Evolutionary conservation across 1,284 basidiomycete species (phyloP), one percentile per base, ranked within the genome.

Genomic region (Waitea zeae): DNA sequence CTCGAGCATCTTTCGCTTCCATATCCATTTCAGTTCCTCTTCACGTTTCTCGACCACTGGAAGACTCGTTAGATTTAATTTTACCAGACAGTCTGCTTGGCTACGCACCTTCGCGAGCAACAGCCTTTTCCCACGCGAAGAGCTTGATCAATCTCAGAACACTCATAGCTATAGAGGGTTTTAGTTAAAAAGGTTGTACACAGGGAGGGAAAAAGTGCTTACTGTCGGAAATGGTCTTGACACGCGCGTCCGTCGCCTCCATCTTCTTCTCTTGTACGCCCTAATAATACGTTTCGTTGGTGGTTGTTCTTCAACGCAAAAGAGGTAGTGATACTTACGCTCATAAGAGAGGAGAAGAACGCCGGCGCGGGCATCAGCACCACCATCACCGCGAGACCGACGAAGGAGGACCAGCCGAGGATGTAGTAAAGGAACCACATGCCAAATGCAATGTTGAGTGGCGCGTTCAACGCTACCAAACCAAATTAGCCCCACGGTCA

Each of bases 91-190:
- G n/a, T n/a, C n/a, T n/a, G n/a, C n/a, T n/a, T n/a, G n/a, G n/a
- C n/a, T n/a, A n/a, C n/a, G n/a, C n/a, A n/a, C n/a, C n/a, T n/a
- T n/a, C n/a, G n/a, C n/a, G n/a, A n/a, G n/a, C n/a, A n/a, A n/a
- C n/a, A n/a, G n/a, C n/a, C n/a, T n/a, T n/a, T n/a, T 71, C 67
- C 68, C 69, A 70, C 1, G 59, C 70, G 42, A 75, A 75, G 44
- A 73, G 58, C 52, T 73, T 72, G 51, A 67, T 53, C 57, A 70
- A 68, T 30, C 67, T 54, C 12, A 62, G 45, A 27, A 61, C 52
- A 35, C 48, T 55, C 55, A 61, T 52, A 20, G 48, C 57, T 52
- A 33, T 3, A 14, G n/a, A 22, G 32, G n/a, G 36, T 5, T 20
- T 36, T 19, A 39, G 28, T 32, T 19, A 35, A 3, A 26, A 20